Evolutionary conservation across 208 protist genomes (phyloP).

Genomic region (Leptomonas seymouri): DNA sequence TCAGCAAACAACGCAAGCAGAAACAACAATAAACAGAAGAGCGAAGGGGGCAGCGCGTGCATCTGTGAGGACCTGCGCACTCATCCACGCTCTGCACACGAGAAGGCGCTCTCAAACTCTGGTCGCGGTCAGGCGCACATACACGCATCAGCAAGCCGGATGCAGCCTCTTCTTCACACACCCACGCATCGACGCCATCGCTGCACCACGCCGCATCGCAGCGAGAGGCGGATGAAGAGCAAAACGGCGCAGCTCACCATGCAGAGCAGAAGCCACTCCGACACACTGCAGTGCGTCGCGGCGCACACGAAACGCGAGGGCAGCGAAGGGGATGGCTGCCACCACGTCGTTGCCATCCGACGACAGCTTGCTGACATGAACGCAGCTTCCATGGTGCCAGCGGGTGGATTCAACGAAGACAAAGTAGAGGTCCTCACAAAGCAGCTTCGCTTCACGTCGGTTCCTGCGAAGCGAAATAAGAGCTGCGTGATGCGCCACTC

Average conservation of each 20-base stretch:
- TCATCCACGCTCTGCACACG: too few relatives aligned
- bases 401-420: not conserved
- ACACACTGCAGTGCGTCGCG: slow-evolving; percentile 13
- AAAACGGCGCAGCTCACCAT: not conserved
- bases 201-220: not conserved
- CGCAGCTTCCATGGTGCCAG: not conserved
- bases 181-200: not conserved
- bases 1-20: too few relatives aligned
- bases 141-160: not conserved
- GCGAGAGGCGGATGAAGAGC: slow-evolving; percentile 5
- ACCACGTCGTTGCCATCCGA: slow-evolving; percentile 9
- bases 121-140: too few relatives aligned
- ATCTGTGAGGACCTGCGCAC: too few relatives aligned
- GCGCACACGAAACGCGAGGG: slow-evolving; percentile 10
- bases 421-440: not conserved
- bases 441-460: not conserved
- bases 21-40: too few relatives aligned
- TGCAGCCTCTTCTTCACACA: not conserved
- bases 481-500: not conserved
- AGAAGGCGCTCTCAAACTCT: too few relatives aligned
- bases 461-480: not conserved
- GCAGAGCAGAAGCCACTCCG: slow-evolving; percentile 12
- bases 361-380: slow-evolving; percentile 14
- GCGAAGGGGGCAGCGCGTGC: not conserved
- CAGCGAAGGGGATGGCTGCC: slow-evolving; percentile 16